Conservation (phyloP, 306 rosid species). For the Castanea mollissima region DNA sequence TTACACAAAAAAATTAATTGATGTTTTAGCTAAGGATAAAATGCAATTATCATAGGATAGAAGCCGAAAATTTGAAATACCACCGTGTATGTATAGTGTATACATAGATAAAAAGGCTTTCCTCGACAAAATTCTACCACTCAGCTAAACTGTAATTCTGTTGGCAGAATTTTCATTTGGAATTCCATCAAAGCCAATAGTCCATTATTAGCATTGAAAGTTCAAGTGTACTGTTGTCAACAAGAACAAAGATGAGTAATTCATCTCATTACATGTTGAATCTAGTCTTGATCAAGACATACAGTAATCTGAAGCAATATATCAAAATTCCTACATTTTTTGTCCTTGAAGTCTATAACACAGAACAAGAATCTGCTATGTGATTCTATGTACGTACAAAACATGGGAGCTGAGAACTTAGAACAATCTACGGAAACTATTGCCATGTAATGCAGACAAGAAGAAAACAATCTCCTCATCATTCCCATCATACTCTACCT, state of each 20-base stretch:
- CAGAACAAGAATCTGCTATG: not conserved
- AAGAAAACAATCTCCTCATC: slow-evolving; percentile 57
- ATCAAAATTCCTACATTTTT: not conserved
- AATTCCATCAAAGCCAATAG: not conserved
- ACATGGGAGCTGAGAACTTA: slow-evolving; percentile 1
- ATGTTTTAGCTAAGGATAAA: too few relatives aligned
- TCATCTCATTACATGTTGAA: not conserved
- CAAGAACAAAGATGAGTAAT: not conserved
- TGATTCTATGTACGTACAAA: not conserved
- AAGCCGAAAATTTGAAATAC: too few relatives aligned
- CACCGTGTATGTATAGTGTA: too few relatives aligned
- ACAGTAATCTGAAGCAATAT: not conserved
- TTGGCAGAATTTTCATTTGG: not conserved
- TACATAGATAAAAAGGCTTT: not conserved
- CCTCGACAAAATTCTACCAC: not conserved
- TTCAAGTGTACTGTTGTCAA: not conserved
- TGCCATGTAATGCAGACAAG: slow-evolving; percentile 59
- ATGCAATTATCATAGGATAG: too few relatives aligned
- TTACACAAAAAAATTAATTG: too few relatives aligned
- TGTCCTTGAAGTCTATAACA: not conserved
- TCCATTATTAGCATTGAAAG: not conserved
- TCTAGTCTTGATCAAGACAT: not conserved
- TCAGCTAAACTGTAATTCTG: not conserved
- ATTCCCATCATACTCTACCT: slow-evolving; percentile 50
- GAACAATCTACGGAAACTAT: slow-evolving; percentile 49